Conservation (phyloP, 805 yeast genomes). For the Candida oleophila region DNA sequence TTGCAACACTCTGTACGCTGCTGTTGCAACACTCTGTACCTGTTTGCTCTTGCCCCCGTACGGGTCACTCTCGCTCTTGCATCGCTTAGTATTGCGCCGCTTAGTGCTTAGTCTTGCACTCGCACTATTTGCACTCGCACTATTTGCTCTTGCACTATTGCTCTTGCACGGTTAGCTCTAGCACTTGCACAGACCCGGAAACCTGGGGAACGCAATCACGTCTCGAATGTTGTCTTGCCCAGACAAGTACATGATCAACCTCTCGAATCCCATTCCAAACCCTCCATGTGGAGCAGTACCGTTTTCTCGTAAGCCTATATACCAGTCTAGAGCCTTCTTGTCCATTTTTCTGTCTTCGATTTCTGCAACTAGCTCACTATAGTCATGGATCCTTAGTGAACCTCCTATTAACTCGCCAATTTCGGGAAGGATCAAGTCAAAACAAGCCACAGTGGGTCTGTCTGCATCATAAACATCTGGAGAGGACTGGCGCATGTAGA, state of each 20-base stretch:
- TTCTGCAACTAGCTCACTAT: conserved; percentile 44
- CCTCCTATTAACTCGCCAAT: conserved; percentile 96
- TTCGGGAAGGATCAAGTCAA: conserved; percentile 84
- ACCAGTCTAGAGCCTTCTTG: conserved; percentile 70
- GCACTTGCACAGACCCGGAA: conserved; percentile 44
- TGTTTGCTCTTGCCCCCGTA: too few relatives aligned
- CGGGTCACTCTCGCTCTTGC: too few relatives aligned
- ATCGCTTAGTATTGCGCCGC: too few relatives aligned
- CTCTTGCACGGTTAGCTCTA: too few relatives aligned
- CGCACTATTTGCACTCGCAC: too few relatives aligned
- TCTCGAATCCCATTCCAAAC: conserved; percentile 91
- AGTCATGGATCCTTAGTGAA: conserved; percentile 78
- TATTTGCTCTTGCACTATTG: too few relatives aligned
- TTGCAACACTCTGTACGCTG: too few relatives aligned
- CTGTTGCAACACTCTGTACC: too few relatives aligned
- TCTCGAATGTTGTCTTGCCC: conserved; percentile 82
- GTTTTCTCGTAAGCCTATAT: conserved; percentile 64
- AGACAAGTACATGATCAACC: conserved; percentile 71
- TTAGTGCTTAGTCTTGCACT: too few relatives aligned
- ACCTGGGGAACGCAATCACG: conserved; percentile 82
- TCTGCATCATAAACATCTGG: conserved; percentile 22
- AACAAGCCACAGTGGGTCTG: conserved; percentile 75
- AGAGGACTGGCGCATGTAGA: conserved; percentile 76
- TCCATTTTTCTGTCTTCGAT: conserved; percentile 60
- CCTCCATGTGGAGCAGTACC: conserved; percentile 97